These are phyloP conservation scores for Neofusicoccum sp. DNA, from an alignment of 2,329 filamentous ascomycete species.

Conservation along the genomic window DNA sequence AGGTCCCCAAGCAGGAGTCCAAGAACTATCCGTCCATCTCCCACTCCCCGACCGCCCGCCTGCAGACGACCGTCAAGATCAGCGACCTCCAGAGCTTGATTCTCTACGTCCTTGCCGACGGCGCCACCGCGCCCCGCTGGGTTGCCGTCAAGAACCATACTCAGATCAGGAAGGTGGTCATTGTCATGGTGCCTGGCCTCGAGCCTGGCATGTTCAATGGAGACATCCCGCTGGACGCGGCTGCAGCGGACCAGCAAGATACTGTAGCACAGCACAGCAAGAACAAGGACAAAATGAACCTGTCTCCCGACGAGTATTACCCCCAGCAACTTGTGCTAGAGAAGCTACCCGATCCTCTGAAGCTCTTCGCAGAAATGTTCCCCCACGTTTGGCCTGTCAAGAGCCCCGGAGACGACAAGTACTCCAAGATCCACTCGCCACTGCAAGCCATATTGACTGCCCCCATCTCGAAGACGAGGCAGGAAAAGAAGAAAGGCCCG, in stretches of 20 bases:
- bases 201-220: slow-evolving; percentile 86
- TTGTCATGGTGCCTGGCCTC: slow-evolving; percentile 87
- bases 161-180: slow-evolving; percentile 70
- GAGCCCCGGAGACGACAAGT: slow-evolving; percentile 80
- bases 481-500: slow-evolving; percentile 62
- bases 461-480: slow-evolving; percentile 66
- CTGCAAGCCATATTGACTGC: slow-evolving; percentile 79
- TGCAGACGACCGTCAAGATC: slow-evolving; percentile 57
- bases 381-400: slow-evolving; percentile 84
- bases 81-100: slow-evolving; percentile 58
- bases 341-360: slow-evolving; percentile 42
- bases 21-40: slow-evolving; percentile 54
- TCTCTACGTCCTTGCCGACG: slow-evolving; percentile 61
- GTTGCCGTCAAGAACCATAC: slow-evolving; percentile 58
- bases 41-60: slow-evolving; percentile 52
- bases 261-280: slow-evolving; percentile 22
- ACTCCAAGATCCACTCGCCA: slow-evolving; percentile 80
- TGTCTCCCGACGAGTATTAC: slow-evolving; percentile 52
- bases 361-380: slow-evolving; percentile 78
- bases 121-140: slow-evolving; percentile 59
- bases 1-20: slow-evolving; percentile 38
- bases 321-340: slow-evolving; percentile 43
- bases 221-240: slow-evolving; percentile 37
- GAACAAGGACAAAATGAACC: slow-evolving; percentile 30
- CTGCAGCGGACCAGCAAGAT: background rate